Evolutionary conservation across 257 asterid species (phyloP).

Genomic region (Solanum bulbocastanum): DNA sequence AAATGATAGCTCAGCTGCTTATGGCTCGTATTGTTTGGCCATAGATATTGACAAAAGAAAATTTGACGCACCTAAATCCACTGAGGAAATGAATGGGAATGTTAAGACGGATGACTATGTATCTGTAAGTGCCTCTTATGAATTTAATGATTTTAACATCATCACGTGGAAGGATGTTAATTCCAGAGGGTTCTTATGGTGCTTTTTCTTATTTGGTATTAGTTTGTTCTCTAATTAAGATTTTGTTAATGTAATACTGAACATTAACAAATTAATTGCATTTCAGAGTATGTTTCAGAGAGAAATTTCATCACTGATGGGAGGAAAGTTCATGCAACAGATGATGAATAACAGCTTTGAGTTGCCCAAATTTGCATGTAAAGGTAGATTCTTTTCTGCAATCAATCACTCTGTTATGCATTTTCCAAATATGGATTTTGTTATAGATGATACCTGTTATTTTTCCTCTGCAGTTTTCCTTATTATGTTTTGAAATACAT

Average conservation of each 20-base stretch:
- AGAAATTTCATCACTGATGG: slow-evolving; percentile 59
- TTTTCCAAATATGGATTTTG: neutral
- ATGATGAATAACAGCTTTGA: slow-evolving; percentile 56
- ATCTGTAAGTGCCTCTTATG: slow-evolving; percentile 33
- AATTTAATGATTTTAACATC: neutral
- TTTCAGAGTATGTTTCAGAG: slow-evolving; percentile 57
- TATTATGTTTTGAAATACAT: neutral
- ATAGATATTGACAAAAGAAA: slow-evolving; percentile 65
- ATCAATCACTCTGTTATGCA: neutral
- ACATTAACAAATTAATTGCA: neutral
- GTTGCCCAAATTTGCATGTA: slow-evolving; percentile 62
- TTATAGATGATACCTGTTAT: neutral
- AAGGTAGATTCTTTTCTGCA: slow-evolving; percentile 37
- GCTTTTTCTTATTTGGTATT: neutral
- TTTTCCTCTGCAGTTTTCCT: neutral
- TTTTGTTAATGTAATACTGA: slow-evolving; percentile 3
- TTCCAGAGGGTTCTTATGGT: neutral
- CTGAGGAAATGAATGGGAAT: slow-evolving; percentile 29
- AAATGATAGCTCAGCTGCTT: slow-evolving; percentile 31
- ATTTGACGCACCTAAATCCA: slow-evolving; percentile 30
- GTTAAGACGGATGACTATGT: slow-evolving; percentile 49
- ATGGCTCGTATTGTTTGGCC: slow-evolving; percentile 29
- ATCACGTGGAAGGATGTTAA: neutral
- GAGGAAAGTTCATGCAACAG: slow-evolving; percentile 76
- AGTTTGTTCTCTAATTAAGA: neutral